These are phyloP conservation scores for Hypoxylon fragiforme DNA, from an alignment of 495 filamentous ascomycete genomes.

Conservation along the genomic window DNA sequence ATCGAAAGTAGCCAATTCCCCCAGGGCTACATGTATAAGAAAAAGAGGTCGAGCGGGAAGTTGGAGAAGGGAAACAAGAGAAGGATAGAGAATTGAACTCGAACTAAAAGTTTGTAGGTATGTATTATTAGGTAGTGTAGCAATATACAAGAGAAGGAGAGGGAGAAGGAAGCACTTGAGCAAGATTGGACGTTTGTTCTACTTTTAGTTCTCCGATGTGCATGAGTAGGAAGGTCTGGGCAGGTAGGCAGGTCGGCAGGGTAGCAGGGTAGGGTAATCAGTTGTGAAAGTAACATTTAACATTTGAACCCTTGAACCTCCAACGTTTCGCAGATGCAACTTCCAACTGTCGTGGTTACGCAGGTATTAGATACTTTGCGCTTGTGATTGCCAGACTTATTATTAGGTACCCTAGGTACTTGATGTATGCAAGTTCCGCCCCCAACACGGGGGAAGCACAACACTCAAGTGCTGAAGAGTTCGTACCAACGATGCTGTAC, in stretches of 20 bases:
- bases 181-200: too few species aligned
- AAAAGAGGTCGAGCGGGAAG: constrained; percentile 3
- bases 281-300: not conserved
- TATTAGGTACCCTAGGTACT: too few species aligned
- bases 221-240: constrained; percentile 13
- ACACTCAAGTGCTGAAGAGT: not conserved
- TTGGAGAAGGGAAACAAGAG: constrained; percentile 17
- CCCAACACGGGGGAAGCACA: too few species aligned
- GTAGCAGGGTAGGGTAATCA: not conserved
- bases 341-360: constrained; percentile 4
- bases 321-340: constrained; percentile 24
- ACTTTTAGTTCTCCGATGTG: constrained; percentile 25
- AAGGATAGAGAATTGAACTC: too few species aligned
- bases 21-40: too few species aligned
- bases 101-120: not conserved
- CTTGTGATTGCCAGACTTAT: not conserved
- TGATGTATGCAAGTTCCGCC: too few species aligned
- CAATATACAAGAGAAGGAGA: not conserved
- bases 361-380: not conserved
- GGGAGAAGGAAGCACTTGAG: not conserved
- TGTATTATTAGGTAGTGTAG: not conserved
- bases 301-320: not conserved
- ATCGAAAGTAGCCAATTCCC: too few species aligned
- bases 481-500: not conserved
- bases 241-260: not conserved